Evolutionary conservation across 805 yeast genomes (phyloP).

Genomic region (Candida tallmaniae): DNA sequence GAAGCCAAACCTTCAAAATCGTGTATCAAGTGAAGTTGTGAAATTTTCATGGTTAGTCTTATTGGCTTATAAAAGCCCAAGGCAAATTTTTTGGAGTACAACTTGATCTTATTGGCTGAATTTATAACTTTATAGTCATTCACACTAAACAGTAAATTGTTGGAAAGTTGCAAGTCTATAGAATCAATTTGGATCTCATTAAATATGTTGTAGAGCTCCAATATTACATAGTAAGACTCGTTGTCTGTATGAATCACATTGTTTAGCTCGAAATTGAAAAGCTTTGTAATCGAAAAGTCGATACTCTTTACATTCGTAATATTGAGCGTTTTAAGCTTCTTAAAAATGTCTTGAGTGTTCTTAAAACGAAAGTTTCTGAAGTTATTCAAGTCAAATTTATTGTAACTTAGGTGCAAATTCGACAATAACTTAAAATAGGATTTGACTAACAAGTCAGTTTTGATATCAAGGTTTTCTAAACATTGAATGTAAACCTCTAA

Average conservation of each 20-base stretch:
- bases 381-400: constrained; percentile 23
- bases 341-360: constrained; percentile 15
- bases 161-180: constrained; percentile 17
- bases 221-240: constrained; percentile 35
- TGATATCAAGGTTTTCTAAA: constrained; percentile 39
- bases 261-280: constrained; percentile 31
- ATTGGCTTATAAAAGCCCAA: constrained; percentile 21
- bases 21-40: constrained; percentile 16
- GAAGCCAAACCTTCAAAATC: constrained; percentile 7
- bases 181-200: constrained; percentile 18
- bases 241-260: constrained; percentile 28
- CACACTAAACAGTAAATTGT: constrained; percentile 8
- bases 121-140: constrained; percentile 1
- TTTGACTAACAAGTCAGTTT: constrained; percentile 25
- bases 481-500: constrained; percentile 68
- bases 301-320: constrained; percentile 14
- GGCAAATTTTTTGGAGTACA: constrained; percentile 8
- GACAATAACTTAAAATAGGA: constrained; percentile 41
- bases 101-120: constrained; percentile 4
- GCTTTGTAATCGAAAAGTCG: constrained; percentile 25
- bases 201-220: constrained; percentile 28
- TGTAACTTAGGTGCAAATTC: constrained; percentile 16
- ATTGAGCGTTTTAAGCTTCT: constrained; percentile 12
- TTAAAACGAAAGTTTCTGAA: constrained; percentile 12
- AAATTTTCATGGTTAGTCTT: constrained; percentile 14